These are phyloP conservation scores for Tolypocladium pustulatum DNA, from an alignment of 2,329 filamentous ascomycete genomes.

Conservation along the genomic window DNA sequence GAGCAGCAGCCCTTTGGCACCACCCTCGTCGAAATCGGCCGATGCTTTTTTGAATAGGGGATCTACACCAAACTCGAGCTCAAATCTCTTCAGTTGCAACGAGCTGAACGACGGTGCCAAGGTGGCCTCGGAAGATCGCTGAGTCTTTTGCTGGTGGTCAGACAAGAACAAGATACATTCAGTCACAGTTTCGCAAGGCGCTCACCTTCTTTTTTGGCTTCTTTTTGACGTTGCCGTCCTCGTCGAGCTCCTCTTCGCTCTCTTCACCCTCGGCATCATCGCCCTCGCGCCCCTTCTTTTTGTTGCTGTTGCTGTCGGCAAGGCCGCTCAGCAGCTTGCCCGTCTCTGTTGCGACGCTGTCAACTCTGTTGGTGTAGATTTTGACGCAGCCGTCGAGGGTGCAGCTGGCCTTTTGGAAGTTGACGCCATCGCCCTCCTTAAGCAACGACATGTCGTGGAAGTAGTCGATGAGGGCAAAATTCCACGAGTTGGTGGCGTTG, in stretches of 20 bases:
- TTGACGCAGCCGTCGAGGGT: slow-evolving; percentile 97
- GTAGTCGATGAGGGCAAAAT: slow-evolving; percentile 99
- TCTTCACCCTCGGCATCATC: slow-evolving; percentile 59
- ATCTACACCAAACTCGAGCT: slow-evolving; percentile 92
- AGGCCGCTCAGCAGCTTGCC: slow-evolving; percentile 89
- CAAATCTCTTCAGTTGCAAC: slow-evolving; percentile 91
- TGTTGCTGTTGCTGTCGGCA: slow-evolving; percentile 74
- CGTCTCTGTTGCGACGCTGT: slow-evolving; percentile 95
- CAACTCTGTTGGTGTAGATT: slow-evolving; percentile 96
- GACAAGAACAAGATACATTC: not conserved
- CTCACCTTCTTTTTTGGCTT: slow-evolving; percentile 67
- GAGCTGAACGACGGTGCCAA: slow-evolving; percentile 80
- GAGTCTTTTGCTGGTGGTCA: slow-evolving; percentile 30
- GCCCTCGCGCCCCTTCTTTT: slow-evolving; percentile 56
- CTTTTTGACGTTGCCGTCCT: slow-evolving; percentile 49
- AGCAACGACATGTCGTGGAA: slow-evolving; percentile 98
- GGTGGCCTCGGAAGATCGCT: slow-evolving; percentile 84
- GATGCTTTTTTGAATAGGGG: slow-evolving; percentile 99
- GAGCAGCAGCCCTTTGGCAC: slow-evolving; percentile 85
- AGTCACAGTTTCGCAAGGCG: not conserved
- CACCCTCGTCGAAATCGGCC: slow-evolving; percentile 95
- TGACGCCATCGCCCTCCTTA: slow-evolving; percentile 93
- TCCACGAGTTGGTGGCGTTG: slow-evolving; percentile 97
- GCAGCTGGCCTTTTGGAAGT: slow-evolving; percentile 97
- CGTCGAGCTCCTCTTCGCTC: slow-evolving; percentile 51